Evolutionary conservation across 495 filamentous ascomycete genomes (phyloP).

Genomic region (Talaromyces ruber): DNA sequence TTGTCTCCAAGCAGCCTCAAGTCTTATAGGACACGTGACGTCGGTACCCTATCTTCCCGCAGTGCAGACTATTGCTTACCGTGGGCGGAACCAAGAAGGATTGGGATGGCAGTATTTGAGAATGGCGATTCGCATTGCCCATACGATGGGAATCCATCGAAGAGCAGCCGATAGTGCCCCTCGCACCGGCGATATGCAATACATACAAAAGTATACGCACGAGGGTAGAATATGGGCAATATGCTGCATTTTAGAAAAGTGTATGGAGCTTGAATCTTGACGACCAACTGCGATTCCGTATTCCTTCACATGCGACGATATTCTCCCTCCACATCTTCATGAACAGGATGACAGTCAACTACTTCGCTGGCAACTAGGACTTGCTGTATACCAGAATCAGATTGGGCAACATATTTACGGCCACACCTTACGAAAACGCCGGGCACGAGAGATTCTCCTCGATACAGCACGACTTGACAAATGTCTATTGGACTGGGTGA

Average conservation of each 20-base stretch:
- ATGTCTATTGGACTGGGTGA: not conserved
- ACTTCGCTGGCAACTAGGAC: slow-evolving; percentile 1
- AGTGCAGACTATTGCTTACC: slow-evolving; percentile 2
- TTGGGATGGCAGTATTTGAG: slow-evolving; percentile 9
- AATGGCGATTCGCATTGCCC: slow-evolving; percentile 12
- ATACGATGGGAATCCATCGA: slow-evolving; percentile 10
- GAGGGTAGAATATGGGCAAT: slow-evolving; percentile 1
- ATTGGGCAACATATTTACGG: slow-evolving; percentile 2
- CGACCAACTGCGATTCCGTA: not conserved
- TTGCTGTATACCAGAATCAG: not conserved
- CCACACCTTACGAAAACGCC: not conserved
- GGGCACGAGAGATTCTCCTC: not conserved
- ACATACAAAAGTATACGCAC: not conserved
- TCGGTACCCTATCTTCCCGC: slow-evolving; percentile 1
- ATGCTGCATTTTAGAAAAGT: slow-evolving; percentile 3
- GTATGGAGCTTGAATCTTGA: slow-evolving; percentile 4
- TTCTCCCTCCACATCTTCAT: slow-evolving; percentile 1
- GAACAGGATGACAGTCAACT: not conserved
- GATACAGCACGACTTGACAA: slow-evolving; percentile 1
- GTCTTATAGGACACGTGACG: slow-evolving; percentile 1
- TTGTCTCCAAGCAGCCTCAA: not conserved
- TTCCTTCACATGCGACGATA: slow-evolving; percentile 1
- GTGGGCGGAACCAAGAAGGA: slow-evolving; percentile 1
- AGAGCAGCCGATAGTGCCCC: slow-evolving; percentile 1
- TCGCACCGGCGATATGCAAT: not conserved